phyloP scores from a whole-genome alignment of 345 rosid genomes.

The Excoecaria cochinchinensis region DNA sequence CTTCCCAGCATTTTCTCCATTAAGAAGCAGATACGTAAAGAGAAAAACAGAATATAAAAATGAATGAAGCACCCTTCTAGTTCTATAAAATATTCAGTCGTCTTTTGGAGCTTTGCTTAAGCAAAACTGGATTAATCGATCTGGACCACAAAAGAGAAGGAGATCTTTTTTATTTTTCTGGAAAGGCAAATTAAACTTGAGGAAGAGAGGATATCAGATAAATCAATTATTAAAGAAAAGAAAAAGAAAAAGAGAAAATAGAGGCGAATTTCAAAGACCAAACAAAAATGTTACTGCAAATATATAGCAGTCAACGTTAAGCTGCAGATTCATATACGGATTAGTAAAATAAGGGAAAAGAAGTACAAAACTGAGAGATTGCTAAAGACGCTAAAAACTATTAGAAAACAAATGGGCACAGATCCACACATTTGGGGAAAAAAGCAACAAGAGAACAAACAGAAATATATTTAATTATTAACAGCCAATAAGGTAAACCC shows the following conservation, averaged over 20 bases:
- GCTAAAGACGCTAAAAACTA: neutral
- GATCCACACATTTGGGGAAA: neutral
- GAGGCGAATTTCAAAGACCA: neutral
- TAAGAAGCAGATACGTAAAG: neutral
- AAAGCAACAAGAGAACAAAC: neutral
- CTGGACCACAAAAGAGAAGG: neutral
- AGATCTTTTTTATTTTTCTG: neutral
- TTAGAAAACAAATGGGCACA: neutral
- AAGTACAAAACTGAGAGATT: neutral
- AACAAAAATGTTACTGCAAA: neutral
- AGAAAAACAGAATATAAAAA: neutral
- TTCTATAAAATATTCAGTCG: neutral
- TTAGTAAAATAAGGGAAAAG: neutral
- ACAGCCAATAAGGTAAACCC: neutral
- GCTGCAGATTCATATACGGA: neutral
- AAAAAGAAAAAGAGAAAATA: too few relatives aligned
- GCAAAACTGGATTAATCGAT: neutral
- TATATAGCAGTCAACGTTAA: neutral
- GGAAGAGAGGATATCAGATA: neutral
- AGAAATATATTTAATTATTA: too few relatives aligned
- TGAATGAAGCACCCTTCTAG: neutral
- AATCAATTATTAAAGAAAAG: neutral
- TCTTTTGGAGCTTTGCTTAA: neutral
- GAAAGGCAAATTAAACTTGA: too few relatives aligned
- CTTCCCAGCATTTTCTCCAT: neutral